Evolutionary conservation across 176 grass and related monocot species (phyloP), one percentile per base, ranked within the genome.

Genomic region (Bonia amplexicaulis): DNA sequence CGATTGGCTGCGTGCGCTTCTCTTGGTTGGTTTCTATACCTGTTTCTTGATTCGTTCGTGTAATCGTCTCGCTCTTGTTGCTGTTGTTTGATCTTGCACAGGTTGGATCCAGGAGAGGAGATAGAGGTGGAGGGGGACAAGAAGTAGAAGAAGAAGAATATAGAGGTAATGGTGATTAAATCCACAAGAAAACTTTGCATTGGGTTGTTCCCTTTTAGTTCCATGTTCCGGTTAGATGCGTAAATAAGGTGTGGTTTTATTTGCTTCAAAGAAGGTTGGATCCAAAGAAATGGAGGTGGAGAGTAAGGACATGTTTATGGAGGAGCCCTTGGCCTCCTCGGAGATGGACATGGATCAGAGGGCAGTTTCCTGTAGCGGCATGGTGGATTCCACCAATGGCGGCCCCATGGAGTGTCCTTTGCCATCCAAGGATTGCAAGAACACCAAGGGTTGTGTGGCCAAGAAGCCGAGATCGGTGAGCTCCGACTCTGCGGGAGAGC

Each of bases 381-480:
- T 59, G 57, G 64, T 63, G 52, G 86, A 93, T 45, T 89, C 68
- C 73, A 86, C 26, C 64, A 92, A 94, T 88, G 91, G 45, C 27
- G 58, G 78, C 73, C 84, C 89, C 67, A 93, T 85, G 76, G 87
- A 89, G 31, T 71, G 85, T 41, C 80, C 87, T 29, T 85, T 91
- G 80, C 77, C 70, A 1, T 19, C 77, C 40, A 91, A 81, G 52
- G 90, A 88, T 73, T 79, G 82, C 64, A 86, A 65, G 69, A 73
- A 74, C 66, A 48, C 66, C n/a, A 95, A 85, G 61, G 74, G 26
- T 29, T 71, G 87, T 23, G 54, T 47, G 9, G 79, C 86, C 52
- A 98, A 88, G 83, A 93, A 93, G 68, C 77, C 61, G 23, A 95
- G 90, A 75, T 92, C 93, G 3, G 79, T 87, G 63, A 82, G 87